phyloP scores from a whole-genome alignment of 2,329 filamentous ascomycete species.

The Aspergillus latus region DNA sequence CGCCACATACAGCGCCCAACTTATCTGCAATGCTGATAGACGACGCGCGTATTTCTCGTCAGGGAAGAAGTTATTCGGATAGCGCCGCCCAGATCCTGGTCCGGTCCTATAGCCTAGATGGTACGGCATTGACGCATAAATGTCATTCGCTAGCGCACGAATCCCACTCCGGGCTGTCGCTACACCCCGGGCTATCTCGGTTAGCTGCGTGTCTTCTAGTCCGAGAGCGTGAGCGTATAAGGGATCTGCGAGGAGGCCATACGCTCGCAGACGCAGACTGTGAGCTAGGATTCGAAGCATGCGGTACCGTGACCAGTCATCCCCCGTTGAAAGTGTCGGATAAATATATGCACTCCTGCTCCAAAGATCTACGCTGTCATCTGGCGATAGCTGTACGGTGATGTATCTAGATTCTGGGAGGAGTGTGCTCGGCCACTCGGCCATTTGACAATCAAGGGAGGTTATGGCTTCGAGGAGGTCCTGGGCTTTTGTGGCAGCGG shows the following conservation, averaged over 20 bases:
- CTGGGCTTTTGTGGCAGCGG: not conserved
- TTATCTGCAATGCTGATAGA: not conserved
- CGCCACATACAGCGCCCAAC: conserved; percentile 8
- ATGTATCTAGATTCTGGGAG: conserved; percentile 2
- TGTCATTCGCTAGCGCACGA: conserved; percentile 1
- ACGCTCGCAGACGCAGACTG: conserved; percentile 8
- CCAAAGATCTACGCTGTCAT: conserved; percentile 1
- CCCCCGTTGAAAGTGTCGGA: not conserved
- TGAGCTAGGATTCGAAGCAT: conserved; percentile 4
- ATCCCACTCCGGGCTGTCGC: conserved; percentile 1
- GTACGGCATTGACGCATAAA: conserved; percentile 9
- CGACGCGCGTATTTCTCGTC: conserved; percentile 4
- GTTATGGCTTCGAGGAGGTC: not conserved
- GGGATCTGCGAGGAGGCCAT: not conserved
- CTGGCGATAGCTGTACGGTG: conserved; percentile 1
- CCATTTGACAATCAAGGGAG: not conserved
- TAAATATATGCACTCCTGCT: conserved; percentile 4
- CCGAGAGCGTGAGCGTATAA: not conserved
- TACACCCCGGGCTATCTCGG: not conserved
- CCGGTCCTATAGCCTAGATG: conserved; percentile 5
- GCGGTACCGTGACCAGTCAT: conserved; percentile 12
- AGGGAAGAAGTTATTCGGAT: conserved; percentile 6
- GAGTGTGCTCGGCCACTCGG: conserved; percentile 3
- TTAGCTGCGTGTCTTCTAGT: not conserved
- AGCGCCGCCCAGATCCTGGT: not conserved